These are phyloP conservation scores for Apiospora rasikravindrae DNA, from an alignment of 2,329 filamentous ascomycete genomes.

Conservation along the genomic window DNA sequence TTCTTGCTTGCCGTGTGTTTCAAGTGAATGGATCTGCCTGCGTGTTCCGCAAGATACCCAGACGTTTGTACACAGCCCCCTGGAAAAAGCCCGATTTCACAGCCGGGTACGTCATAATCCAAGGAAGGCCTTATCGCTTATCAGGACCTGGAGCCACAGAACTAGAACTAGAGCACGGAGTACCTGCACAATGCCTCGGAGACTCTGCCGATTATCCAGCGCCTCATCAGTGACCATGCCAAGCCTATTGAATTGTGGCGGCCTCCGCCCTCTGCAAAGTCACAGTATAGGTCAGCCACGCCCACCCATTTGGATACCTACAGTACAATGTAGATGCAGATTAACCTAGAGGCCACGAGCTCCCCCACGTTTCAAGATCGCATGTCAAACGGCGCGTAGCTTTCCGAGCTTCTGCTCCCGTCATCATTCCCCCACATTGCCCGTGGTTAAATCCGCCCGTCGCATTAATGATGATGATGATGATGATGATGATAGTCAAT, in stretches of 20 bases:
- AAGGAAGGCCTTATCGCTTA: neutral
- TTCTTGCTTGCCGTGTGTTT: neutral
- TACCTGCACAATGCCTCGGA: too few species aligned
- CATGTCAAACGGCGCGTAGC: neutral
- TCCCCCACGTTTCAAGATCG: neutral
- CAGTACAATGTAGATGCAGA: too few species aligned
- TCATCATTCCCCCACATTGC: too few species aligned
- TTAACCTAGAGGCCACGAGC: too few species aligned
- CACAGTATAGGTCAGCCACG: neutral
- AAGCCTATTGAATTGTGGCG: neutral
- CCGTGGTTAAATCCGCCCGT: too few species aligned
- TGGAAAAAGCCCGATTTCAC: neutral
- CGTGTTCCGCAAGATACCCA: neutral
- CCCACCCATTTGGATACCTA: neutral
- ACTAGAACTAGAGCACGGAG: too few species aligned
- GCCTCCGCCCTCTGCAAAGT: neutral
- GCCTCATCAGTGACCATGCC: too few species aligned
- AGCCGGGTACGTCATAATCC: neutral
- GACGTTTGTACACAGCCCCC: neutral
- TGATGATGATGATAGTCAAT: too few species aligned
- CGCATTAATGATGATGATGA: too few species aligned
- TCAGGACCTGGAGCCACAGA: neutral
- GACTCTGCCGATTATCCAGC: neutral
- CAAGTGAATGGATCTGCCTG: conserved; percentile 3
- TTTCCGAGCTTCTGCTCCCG: too few species aligned